A percentile compares a stretch with the other conserved stretches of the same genome.
phyloP scores from a whole-genome alignment of 129 eudicot species.

The Flaveria sonorensis region DNA sequence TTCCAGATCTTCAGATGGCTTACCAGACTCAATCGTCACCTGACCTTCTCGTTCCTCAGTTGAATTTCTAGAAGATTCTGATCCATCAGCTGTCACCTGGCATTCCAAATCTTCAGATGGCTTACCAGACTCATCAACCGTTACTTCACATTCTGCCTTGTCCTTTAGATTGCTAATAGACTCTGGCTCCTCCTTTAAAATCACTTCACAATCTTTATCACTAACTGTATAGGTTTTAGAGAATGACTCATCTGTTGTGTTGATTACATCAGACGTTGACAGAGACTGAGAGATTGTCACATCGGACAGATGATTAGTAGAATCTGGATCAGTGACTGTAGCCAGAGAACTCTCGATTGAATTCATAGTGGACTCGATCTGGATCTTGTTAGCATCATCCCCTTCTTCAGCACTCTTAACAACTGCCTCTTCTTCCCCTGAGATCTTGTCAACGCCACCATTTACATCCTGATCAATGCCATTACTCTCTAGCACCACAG shows the following conservation, averaged over 20 bases:
- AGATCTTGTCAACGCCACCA: slow-evolving; percentile 19
- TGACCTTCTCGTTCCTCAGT: slow-evolving; percentile 19
- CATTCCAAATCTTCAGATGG: slow-evolving; percentile 30
- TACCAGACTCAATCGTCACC: slow-evolving; percentile 17
- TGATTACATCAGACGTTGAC: slow-evolving; percentile 20
- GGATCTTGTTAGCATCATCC: slow-evolving; percentile 10
- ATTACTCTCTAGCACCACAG: slow-evolving; percentile 16
- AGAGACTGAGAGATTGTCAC: slow-evolving; percentile 18
- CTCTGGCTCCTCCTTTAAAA: slow-evolving; percentile 21
- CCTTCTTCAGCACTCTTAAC: slow-evolving; percentile 20
- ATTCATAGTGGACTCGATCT: slow-evolving; percentile 12
- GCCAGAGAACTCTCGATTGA: slow-evolving; percentile 16
- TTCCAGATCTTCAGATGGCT: slow-evolving; percentile 29
- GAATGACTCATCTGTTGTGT: slow-evolving; percentile 16
- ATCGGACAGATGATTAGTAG: neutral
- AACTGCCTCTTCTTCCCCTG: slow-evolving; percentile 13
- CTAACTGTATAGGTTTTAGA: slow-evolving; percentile 18
- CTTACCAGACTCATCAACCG: slow-evolving; percentile 16
- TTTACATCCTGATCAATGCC: slow-evolving; percentile 17
- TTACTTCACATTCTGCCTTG: slow-evolving; percentile 24
- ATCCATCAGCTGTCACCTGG: slow-evolving; percentile 21
- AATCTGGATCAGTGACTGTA: slow-evolving; percentile 11
- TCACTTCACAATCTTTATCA: slow-evolving; percentile 24
- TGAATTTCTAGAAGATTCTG: slow-evolving; percentile 24
- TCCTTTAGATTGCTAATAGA: slow-evolving; percentile 20